Conservation (phyloP, 352 stramenopile species). For the Phytopythium chamaehyphon region DNA sequence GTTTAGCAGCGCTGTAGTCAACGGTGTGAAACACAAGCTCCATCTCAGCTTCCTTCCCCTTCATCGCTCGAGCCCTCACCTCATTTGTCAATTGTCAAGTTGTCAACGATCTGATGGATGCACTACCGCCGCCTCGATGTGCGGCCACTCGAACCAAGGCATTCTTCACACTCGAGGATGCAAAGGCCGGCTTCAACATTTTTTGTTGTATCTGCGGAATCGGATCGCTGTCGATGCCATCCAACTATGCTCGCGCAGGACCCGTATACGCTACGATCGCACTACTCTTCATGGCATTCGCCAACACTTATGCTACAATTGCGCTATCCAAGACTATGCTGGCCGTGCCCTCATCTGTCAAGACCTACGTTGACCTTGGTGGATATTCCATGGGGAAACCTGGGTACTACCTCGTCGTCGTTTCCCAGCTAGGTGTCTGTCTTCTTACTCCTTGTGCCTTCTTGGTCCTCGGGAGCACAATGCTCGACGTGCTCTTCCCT, state of each 20-base stretch:
- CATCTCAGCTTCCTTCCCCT: too few relatives aligned
- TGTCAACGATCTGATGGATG: too few relatives aligned
- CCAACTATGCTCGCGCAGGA: constrained; percentile 43
- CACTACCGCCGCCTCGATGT: too few relatives aligned
- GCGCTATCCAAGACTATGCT: constrained; percentile 33
- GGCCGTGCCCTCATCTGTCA: constrained; percentile 31
- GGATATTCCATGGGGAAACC: constrained; percentile 39
- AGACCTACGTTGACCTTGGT: constrained; percentile 45
- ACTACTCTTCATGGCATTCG: constrained; percentile 44
- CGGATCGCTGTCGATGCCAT: constrained; percentile 48
- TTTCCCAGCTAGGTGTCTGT: constrained; percentile 36
- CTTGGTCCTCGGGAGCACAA: constrained; percentile 37
- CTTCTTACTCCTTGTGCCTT: constrained; percentile 40
- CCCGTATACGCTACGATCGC: constrained; percentile 24
- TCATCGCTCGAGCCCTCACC: too few relatives aligned
- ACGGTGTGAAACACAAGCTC: too few relatives aligned
- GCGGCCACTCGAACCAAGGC: too few relatives aligned
- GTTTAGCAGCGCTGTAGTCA: too few relatives aligned
- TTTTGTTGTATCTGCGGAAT: constrained; percentile 54
- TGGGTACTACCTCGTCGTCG: constrained; percentile 30
- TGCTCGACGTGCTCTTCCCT: constrained; percentile 43
- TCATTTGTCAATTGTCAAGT: too few relatives aligned
- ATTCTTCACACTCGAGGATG: constrained; percentile 37
- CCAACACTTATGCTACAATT: constrained; percentile 45
- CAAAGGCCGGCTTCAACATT: constrained; percentile 35